Percentiles rank a stretch among this genome's conserved stretches.
phyloP scores from a whole-genome alignment of 148 eudicot genomes.

The Nyssa sinensis region DNA sequence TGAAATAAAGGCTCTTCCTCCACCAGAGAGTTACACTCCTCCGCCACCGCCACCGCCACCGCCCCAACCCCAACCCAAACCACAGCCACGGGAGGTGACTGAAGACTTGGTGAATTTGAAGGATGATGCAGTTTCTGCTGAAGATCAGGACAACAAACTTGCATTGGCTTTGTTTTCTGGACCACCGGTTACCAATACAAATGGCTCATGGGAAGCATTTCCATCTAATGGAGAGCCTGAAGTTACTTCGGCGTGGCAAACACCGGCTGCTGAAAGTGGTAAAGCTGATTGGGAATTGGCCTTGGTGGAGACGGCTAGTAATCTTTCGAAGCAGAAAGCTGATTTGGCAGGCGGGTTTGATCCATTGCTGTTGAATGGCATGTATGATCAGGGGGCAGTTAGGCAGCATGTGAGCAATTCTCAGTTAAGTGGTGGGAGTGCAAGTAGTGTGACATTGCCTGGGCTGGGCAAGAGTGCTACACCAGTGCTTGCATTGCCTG shows the following conservation, averaged over 20 bases:
- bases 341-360: slow-evolving; percentile 46
- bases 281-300: slow-evolving; percentile 58
- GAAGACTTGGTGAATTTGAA: slow-evolving; percentile 42
- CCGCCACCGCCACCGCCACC: slow-evolving; percentile 16
- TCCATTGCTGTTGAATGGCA: slow-evolving; percentile 32
- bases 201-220: slow-evolving; percentile 42
- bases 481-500: slow-evolving; percentile 40
- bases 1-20: slow-evolving; percentile 34
- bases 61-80: slow-evolving; percentile 14
- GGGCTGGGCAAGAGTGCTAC: slow-evolving; percentile 25
- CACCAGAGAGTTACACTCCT: slow-evolving; percentile 27
- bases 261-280: slow-evolving; percentile 27
- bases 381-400: slow-evolving; percentile 43
- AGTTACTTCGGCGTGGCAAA: slow-evolving; percentile 37
- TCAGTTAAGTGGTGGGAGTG: slow-evolving; percentile 26
- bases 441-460: slow-evolving; percentile 36
- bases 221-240: slow-evolving; percentile 25
- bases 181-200: background rate
- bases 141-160: slow-evolving; percentile 33
- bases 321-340: slow-evolving; percentile 37
- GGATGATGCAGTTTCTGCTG: slow-evolving; percentile 33
- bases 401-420: slow-evolving; percentile 22
- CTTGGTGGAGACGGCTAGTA: slow-evolving; percentile 48
- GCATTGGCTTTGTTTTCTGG: slow-evolving; percentile 43
- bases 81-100: slow-evolving; percentile 18